Percentiles rank a stretch among this genome's conserved stretches.
Conservation (phyloP, 2,329 filamentous ascomycete species). For the Phyllosticta capitalensis region DNA sequence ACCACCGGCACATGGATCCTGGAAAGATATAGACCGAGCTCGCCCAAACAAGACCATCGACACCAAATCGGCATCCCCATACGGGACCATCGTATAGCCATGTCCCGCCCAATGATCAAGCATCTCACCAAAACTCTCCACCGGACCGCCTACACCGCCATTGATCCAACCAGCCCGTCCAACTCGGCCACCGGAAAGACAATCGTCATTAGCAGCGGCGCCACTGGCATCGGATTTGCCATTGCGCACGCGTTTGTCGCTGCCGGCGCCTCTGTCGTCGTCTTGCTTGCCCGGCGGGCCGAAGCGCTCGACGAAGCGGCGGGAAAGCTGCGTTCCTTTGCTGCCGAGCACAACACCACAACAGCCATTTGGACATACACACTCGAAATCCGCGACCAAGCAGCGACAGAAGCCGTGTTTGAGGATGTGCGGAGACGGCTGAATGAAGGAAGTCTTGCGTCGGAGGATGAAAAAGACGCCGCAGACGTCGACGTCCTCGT, state of each 20-base stretch:
- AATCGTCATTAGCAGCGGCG: constrained; percentile 24
- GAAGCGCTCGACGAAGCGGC: constrained; percentile 19
- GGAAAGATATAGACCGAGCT: no score
- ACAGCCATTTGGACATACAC: constrained; percentile 9
- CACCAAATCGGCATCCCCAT: no score
- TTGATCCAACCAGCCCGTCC: constrained; percentile 18
- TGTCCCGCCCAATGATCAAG: constrained; percentile 3
- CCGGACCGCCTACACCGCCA: constrained; percentile 17
- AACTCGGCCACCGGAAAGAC: constrained; percentile 20
- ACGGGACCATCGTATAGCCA: no score
- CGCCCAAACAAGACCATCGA: no score
- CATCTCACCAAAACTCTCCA: constrained; percentile 14
- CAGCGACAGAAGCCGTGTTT: background rate
- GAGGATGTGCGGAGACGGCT: constrained; percentile 2
- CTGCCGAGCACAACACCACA: background rate
- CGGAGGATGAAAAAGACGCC: background rate
- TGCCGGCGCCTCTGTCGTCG: constrained; percentile 31
- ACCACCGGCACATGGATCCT: no score
- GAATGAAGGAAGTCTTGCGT: background rate
- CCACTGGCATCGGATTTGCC: constrained; percentile 19
- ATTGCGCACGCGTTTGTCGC: constrained; percentile 24
- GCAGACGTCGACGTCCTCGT: constrained; percentile 11
- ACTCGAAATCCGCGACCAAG: constrained; percentile 5
- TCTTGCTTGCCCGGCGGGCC: constrained; percentile 31
- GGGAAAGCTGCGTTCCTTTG: background rate